Evolutionary conservation across 257 asterid species (phyloP), one percentile per base, ranked within the genome.

Genomic region (Solanum peruvianum): DNA sequence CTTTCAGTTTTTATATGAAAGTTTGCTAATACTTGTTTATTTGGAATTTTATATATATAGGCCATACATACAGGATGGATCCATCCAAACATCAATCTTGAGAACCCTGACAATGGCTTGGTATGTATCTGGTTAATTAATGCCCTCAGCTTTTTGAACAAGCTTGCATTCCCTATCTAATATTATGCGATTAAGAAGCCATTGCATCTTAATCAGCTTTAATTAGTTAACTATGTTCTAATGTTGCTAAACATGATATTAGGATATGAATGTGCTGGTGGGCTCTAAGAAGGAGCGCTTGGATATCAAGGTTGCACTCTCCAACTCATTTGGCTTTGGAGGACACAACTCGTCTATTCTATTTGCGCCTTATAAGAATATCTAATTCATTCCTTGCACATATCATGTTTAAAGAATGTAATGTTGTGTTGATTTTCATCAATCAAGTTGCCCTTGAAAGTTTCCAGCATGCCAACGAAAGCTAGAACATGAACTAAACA

Each of bases 41-140:
- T 89, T 83, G 85, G 66, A 39, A 75, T 82, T 78, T 66, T 20
- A 80, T 88, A 85, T 80, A 80, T 87, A 85, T 80, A 96, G 98
- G 99, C 99, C 20, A 97, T 97, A 77, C 91, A 97, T 86, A 94
- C 95, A 4, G 99, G 99, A 73, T 97, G 98, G 98, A 89, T 96
- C 88, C 99, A 96, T 94, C 99, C 99, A 82, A 96, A 96, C 91
- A 92, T 94, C 91, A 96, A 96, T 87, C 98, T 97, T 89, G 98
- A 97, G 89, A 92, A 90, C 89, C 98, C 98, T 78, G 99, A 97
- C 86, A 93, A 91, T 82, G 94, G 93, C n/a, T 98, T 97, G 98
- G 99, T 97, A 94, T 88, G 97, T 39, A 76, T 27, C 85, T 84
- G 86, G 58, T 58, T 66, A 62, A 25, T 8, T 58, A 20, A 3